Evolutionary conservation across 371 early-diverging fungal species (phyloP).

Genomic region (Choanephora cucurbitarum): DNA sequence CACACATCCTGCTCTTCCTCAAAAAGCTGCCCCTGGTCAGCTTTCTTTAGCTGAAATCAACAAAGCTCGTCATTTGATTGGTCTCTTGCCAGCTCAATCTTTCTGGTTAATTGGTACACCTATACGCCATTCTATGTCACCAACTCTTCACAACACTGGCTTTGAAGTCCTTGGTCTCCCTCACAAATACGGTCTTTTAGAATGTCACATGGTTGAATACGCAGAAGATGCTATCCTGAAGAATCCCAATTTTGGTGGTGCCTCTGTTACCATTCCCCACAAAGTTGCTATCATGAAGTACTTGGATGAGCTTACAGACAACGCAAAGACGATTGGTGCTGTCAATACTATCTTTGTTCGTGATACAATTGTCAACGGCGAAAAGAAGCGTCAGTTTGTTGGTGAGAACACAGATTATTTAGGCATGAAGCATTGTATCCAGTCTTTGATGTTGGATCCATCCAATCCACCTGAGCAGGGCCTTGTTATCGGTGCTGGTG

Average conservation of each 20-base stretch:
- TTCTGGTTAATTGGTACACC: constrained; percentile 94
- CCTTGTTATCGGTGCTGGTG: constrained; percentile 95
- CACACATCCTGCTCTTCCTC: constrained; percentile 81
- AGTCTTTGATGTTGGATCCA: constrained; percentile 51
- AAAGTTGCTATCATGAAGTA: constrained; percentile 83
- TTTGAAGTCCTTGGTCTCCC: constrained; percentile 87
- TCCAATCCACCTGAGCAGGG: constrained; percentile 47
- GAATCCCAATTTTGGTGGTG: constrained; percentile 86
- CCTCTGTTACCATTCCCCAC: constrained; percentile 93
- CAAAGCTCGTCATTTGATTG: constrained; percentile 67
- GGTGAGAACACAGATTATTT: constrained; percentile 97
- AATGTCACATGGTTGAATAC: constrained; percentile 69
- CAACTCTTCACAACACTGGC: constrained; percentile 90
- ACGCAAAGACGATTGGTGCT: constrained; percentile 87
- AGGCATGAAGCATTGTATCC: constrained; percentile 77
- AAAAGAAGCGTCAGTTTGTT: constrained; percentile 51
- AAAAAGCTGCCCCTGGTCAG: constrained; percentile 94
- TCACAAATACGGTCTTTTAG: constrained; percentile 72
- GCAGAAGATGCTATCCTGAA: constrained; percentile 59
- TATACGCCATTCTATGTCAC: constrained; percentile 88
- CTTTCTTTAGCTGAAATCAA: constrained; percentile 84
- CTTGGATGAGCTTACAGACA: constrained; percentile 69
- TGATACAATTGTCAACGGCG: constrained; percentile 37
- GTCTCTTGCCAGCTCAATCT: constrained; percentile 65
- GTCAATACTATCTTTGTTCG: constrained; percentile 85